Percentiles rank a stretch among this genome's conserved stretches.
These are phyloP conservation scores for Sugiyamaella mastotermitis DNA, from an alignment of 805 yeast genomes.

Conservation along the genomic window DNA sequence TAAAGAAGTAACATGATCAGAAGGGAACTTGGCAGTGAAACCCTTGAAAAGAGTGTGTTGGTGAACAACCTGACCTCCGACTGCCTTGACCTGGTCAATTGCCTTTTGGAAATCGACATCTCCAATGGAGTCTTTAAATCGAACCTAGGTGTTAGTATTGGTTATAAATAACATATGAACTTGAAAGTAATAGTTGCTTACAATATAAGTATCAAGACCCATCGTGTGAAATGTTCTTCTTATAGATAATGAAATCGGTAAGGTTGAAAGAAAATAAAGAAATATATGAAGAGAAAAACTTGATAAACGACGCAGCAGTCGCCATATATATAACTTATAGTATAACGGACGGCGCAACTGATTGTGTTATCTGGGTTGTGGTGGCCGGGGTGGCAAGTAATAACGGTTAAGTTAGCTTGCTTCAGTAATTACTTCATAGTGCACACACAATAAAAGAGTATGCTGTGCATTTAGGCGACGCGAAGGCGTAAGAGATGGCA, in stretches of 20 bases:
- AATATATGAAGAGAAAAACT: too few relatives aligned
- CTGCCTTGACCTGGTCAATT: slow-evolving; percentile 17
- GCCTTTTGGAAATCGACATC: slow-evolving; percentile 20
- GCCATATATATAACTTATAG: too few relatives aligned
- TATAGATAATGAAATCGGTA: slow-evolving; percentile 3
- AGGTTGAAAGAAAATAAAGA: too few relatives aligned
- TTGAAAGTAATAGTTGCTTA: slow-evolving; percentile 7
- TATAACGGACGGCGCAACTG: too few relatives aligned
- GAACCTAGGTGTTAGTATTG: slow-evolving; percentile 13
- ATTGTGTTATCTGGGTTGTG: too few relatives aligned
- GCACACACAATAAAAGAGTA: too few relatives aligned
- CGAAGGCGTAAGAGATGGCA: too few relatives aligned
- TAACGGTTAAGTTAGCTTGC: too few relatives aligned
- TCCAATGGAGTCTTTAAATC: slow-evolving; percentile 19
- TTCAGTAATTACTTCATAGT: too few relatives aligned
- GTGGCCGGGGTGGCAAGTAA: too few relatives aligned
- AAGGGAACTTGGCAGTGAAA: slow-evolving; percentile 29
- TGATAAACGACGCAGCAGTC: too few relatives aligned
- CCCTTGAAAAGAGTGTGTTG: slow-evolving; percentile 32
- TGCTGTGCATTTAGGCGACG: too few relatives aligned
- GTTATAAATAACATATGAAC: neutral
- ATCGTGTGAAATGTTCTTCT: slow-evolving; percentile 1
- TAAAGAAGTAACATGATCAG: slow-evolving; percentile 24
- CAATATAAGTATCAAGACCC: slow-evolving; percentile 18
- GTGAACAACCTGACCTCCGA: slow-evolving; percentile 26